Evolutionary conservation across 768 basidiomycete species (phyloP).

Genomic region (Boletus rubroflammeus): DNA sequence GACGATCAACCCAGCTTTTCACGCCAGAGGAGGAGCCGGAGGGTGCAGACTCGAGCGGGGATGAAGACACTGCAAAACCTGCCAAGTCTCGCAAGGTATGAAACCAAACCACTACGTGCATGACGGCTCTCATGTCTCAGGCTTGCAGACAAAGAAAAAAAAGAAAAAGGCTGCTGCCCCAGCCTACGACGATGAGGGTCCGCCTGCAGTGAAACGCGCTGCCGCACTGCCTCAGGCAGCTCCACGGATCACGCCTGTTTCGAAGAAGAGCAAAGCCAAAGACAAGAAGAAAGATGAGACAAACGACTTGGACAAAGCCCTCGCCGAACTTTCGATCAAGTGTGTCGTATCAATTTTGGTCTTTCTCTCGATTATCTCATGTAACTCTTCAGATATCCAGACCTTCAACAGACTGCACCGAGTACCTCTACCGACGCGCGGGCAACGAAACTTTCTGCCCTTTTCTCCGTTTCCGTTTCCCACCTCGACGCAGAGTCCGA

Average conservation of each 20-base stretch:
- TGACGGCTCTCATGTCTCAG: not conserved
- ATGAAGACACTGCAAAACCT: constrained; percentile 19
- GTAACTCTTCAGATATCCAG: constrained; percentile 43
- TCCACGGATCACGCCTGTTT: constrained; percentile 41
- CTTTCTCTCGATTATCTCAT: not conserved
- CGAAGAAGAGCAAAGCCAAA: constrained; percentile 62
- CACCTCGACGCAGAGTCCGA: constrained; percentile 89
- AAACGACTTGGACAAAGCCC: constrained; percentile 80
- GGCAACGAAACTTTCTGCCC: constrained; percentile 40
- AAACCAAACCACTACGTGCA: not conserved
- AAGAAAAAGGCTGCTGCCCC: constrained; percentile 32
- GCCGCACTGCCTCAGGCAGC: not conserved
- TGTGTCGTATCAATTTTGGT: constrained; percentile 28
- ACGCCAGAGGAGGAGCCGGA: constrained; percentile 30
- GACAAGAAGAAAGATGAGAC: constrained; percentile 56
- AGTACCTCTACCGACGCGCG: constrained; percentile 26
- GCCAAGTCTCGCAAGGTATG: constrained; percentile 25
- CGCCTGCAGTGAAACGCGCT: constrained; percentile 6
- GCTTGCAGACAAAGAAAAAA: constrained; percentile 37
- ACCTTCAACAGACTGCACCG: constrained; percentile 39
- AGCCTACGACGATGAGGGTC: constrained; percentile 1
- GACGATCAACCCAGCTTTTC: constrained; percentile 39
- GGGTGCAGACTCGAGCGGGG: constrained; percentile 17
- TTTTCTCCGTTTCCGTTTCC: constrained; percentile 75
- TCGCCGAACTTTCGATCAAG: constrained; percentile 83